Evolutionary conservation across 1,284 basidiomycete species (phyloP).

Genomic region (Apiotrichum akiyoshidainum): DNA sequence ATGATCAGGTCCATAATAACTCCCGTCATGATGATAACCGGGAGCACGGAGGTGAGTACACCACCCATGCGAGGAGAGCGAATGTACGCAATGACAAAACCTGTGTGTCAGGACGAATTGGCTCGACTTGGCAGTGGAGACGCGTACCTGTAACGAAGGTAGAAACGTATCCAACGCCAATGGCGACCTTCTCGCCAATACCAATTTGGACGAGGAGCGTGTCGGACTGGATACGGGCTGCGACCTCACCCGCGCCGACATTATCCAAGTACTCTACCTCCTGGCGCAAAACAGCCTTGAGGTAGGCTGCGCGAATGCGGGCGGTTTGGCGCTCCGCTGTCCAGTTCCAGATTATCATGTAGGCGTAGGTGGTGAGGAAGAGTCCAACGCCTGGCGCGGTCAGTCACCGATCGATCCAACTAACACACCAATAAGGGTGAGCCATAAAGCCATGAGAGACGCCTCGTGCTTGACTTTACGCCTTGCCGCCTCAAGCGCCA

Average conservation of each 20-base stretch:
- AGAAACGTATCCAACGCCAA: conserved; percentile 50
- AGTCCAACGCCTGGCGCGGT: conserved; percentile 52
- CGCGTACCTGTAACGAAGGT: conserved; percentile 60
- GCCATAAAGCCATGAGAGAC: conserved; percentile 43
- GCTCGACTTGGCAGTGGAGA: not conserved
- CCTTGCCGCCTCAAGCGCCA: conserved; percentile 25
- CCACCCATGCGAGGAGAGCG: conserved; percentile 81
- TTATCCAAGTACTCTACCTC: conserved; percentile 88
- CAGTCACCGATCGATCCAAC: not conserved
- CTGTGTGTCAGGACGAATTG: not conserved
- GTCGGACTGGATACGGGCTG: conserved; percentile 83
- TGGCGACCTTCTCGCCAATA: conserved; percentile 78
- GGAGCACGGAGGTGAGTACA: conserved; percentile 82
- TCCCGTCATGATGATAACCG: conserved; percentile 77
- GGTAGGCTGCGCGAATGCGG: conserved; percentile 58
- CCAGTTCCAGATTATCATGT: conserved; percentile 84
- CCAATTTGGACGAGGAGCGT: conserved; percentile 75
- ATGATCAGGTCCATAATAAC: conserved; percentile 36
- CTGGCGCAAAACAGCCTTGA: conserved; percentile 51
- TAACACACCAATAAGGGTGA: conserved; percentile 16
- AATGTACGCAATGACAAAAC: conserved; percentile 61
- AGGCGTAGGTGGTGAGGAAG: conserved; percentile 56
- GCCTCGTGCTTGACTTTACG: conserved; percentile 33
- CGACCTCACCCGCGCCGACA: conserved; percentile 92
- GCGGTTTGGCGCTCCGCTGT: conserved; percentile 84